Conservation (phyloP, 805 yeast genomes). For the Metschnikowia gruessii region DNA sequence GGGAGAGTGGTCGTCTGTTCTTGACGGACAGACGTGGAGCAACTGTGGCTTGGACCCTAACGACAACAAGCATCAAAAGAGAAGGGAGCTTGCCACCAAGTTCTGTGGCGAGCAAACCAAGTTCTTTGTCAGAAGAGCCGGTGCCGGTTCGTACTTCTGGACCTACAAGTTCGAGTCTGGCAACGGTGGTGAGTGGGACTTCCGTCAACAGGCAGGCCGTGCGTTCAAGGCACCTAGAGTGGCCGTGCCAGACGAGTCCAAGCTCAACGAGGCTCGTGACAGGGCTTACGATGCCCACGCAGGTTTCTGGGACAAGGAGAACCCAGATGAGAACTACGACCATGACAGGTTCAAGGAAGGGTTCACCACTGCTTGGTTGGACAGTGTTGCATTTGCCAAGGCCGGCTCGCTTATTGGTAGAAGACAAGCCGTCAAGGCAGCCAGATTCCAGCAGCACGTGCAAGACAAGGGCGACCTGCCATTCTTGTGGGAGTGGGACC, state of each 20-base stretch:
- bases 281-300: conserved; percentile 46
- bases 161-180: conserved; percentile 83
- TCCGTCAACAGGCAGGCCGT: conserved; percentile 65
- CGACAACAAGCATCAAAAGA: conserved; percentile 27
- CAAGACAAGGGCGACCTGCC: conserved; percentile 51
- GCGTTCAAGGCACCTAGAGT: conserved; percentile 24
- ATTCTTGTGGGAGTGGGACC: conserved; percentile 85
- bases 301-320: conserved; percentile 65
- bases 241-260: conserved; percentile 38
- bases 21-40: conserved; percentile 75
- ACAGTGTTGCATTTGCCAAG: conserved; percentile 63
- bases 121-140: conserved; percentile 50
- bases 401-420: conserved; percentile 76
- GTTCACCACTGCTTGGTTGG: conserved; percentile 70
- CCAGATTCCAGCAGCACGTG: conserved; percentile 63
- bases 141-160: conserved; percentile 85
- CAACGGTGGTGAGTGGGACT: conserved; percentile 97
- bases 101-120: conserved; percentile 59
- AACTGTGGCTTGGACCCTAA: conserved; percentile 33
- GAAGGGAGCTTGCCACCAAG: conserved; percentile 54
- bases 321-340: conserved; percentile 62
- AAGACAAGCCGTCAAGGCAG: conserved; percentile 46
- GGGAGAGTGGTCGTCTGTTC: conserved; percentile 89
- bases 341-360: conserved; percentile 83
- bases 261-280: conserved; percentile 40